Evolutionary conservation across 176 grass and related monocot genomes (phyloP), one percentile per base, ranked within the genome.

Genomic region (Cenchrus fungigraminus): DNA sequence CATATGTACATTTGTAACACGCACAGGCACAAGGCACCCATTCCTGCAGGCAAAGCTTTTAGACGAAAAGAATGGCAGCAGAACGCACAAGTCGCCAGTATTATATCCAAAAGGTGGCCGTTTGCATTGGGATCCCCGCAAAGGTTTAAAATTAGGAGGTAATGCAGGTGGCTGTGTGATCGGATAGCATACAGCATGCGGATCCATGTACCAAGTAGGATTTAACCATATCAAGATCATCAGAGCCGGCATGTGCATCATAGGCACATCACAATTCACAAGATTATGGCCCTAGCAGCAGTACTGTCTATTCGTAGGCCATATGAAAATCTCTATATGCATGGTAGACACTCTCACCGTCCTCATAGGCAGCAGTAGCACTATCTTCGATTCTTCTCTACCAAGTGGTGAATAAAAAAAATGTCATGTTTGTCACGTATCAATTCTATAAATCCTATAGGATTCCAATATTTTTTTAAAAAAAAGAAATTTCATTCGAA

Each of bases 91-190:
- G 12, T 77, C 13, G 19, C 74, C 52, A 75, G 69, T 71, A 71
- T 31, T 71, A 64, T 78, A 63, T 65, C 16, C 62, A 64, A 77
- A 72, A 71, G 17, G 57, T 57, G 14, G 31, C 32, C 47, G 31
- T 63, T 88, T 61, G 63, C 69, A 51, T 60, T 44, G 63, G 64
- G 64, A 78, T 83, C 65, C 65, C 46, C 73, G 10, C 20, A 17
- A 31, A 53, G 10, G 51, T 32, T 83, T 78, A 55, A 55, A 71
- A 74, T 32, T 43, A 42, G 45, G n/a, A 51, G 12, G 70, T 49
- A 25, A 5, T 47, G 13, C 12, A 55, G 9, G 44, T 31, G 13
- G 34, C 37, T 66, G 56, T 29, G 75, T 29, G 75, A 15, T 57
- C 22, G 64, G 71, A 32, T 74, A 32, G 25, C 71, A 74, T 74